Conservation (phyloP, 73 alveolate genomes). For the Tetrahymena thermophila region DNA sequence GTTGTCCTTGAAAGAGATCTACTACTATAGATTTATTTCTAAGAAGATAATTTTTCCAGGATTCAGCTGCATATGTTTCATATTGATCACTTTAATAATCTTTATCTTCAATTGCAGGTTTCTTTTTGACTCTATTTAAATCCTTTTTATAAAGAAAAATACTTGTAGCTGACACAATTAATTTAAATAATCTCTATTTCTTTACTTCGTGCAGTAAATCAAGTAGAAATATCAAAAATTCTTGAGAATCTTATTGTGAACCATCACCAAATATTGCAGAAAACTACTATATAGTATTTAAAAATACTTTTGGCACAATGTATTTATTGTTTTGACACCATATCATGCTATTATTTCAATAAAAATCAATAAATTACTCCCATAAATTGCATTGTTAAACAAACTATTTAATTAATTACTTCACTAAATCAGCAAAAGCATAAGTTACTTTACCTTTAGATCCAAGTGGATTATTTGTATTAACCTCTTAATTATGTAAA, state of each 20-base stretch:
- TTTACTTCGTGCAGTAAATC: conserved; percentile 95
- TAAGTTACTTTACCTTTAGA: conserved; percentile 70
- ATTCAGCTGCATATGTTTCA: conserved; percentile 52
- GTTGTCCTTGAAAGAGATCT: conserved; percentile 80
- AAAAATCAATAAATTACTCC: not conserved
- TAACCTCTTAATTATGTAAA: conserved; percentile 60
- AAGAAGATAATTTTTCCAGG: conserved; percentile 60
- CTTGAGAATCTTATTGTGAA: conserved; percentile 88
- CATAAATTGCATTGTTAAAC: not conserved
- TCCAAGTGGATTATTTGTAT: conserved; percentile 80
- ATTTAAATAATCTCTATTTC: not conserved
- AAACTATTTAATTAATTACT: conserved; percentile 12
- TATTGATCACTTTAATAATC: conserved; percentile 44
- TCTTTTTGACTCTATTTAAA: conserved; percentile 71
- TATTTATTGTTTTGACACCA: conserved; percentile 8
- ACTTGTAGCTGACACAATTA: not conserved
- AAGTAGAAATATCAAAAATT: conserved; percentile 83
- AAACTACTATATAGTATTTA: conserved; percentile 43
- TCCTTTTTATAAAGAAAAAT: not conserved
- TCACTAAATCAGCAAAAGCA: conserved; percentile 57
- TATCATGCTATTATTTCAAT: conserved; percentile 7
- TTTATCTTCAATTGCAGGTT: conserved; percentile 76
- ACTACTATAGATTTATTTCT: conserved; percentile 67
- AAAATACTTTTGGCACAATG: conserved; percentile 50
- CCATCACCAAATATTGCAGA: conserved; percentile 66